A percentile compares a stretch with the other conserved stretches of the same genome.
phyloP scores from a whole-genome alignment of 176 grass and related monocot genomes.

The Puya raimondii region DNA sequence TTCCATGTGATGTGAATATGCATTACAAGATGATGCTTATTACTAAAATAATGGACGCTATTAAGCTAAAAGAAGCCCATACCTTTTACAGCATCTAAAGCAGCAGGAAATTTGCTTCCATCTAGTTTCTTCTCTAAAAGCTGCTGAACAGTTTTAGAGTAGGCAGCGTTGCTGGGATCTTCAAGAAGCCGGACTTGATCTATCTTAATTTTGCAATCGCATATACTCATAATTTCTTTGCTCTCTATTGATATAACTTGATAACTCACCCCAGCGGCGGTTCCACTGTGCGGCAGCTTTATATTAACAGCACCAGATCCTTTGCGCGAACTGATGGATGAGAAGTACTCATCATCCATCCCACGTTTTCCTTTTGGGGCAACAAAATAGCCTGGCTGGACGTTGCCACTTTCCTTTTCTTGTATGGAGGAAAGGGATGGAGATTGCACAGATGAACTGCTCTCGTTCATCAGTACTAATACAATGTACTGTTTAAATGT shows the following conservation, averaged over 20 bases:
- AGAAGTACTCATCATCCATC: slow-evolving; percentile 77
- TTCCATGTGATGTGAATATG: too few relatives aligned
- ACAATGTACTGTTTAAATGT: slow-evolving; percentile 59
- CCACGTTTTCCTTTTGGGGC: slow-evolving; percentile 85
- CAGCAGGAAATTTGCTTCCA: slow-evolving; percentile 63
- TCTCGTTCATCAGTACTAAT: slow-evolving; percentile 63
- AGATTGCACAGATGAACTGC: slow-evolving; percentile 32
- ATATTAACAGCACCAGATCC: slow-evolving; percentile 65
- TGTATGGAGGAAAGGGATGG: slow-evolving; percentile 17
- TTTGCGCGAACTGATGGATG: slow-evolving; percentile 57
- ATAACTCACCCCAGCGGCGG: slow-evolving; percentile 56
- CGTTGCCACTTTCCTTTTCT: slow-evolving; percentile 45
- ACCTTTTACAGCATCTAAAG: slow-evolving; percentile 89
- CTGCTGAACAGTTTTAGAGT: slow-evolving; percentile 74
- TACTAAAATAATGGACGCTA: too few relatives aligned
- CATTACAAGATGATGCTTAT: too few relatives aligned
- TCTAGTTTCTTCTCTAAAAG: slow-evolving; percentile 54
- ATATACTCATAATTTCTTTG: slow-evolving; percentile 80
- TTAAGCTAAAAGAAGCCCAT: slow-evolving; percentile 11
- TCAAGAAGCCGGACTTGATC: slow-evolving; percentile 93
- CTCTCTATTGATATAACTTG: slow-evolving; percentile 69
- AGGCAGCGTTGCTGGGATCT: slow-evolving; percentile 44
- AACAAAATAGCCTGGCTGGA: slow-evolving; percentile 67
- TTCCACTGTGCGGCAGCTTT: slow-evolving; percentile 57
- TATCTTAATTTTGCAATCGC: slow-evolving; percentile 81